phyloP scores from a whole-genome alignment of 2,329 filamentous ascomycete species.

The Ascocoryne sarcoides region DNA sequence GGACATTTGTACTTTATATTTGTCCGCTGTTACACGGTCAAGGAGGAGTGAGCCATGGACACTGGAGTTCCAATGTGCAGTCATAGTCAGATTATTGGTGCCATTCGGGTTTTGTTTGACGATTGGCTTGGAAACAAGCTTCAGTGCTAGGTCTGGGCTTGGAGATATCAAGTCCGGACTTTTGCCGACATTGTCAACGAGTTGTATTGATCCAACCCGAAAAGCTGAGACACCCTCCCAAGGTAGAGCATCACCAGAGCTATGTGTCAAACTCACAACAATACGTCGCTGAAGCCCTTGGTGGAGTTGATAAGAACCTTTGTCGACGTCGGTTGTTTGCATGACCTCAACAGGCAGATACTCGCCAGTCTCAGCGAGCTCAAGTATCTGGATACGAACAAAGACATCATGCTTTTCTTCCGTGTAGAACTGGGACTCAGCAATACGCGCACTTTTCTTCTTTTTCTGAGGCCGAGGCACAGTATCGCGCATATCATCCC shows the following conservation, averaged over 20 bases:
- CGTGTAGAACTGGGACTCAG: conserved; percentile 85
- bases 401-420: conserved; percentile 94
- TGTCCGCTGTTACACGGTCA: conserved; percentile 89
- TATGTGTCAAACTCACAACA: conserved; percentile 81
- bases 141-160: conserved; percentile 66
- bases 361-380: conserved; percentile 83
- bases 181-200: conserved; percentile 79
- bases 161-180: conserved; percentile 68
- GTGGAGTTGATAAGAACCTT: conserved; percentile 89
- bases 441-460: conserved; percentile 55
- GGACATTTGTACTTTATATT: conserved; percentile 81
- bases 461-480: conserved; percentile 49
- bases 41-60: conserved; percentile 84
- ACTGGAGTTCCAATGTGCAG: conserved; percentile 96
- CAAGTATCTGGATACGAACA: conserved; percentile 77
- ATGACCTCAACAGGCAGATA: conserved; percentile 91
- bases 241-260: conserved; percentile 75
- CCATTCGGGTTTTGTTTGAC: conserved; percentile 85
- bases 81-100: conserved; percentile 74
- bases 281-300: conserved; percentile 88
- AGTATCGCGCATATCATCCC: conserved; percentile 94
- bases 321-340: conserved; percentile 73
- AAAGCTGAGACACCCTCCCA: conserved; percentile 78
- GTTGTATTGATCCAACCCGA: conserved; percentile 69
- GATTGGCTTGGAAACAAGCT: conserved; percentile 66